A percentile compares a stretch with the other conserved stretches of the same genome.
Evolutionary conservation across 495 filamentous ascomycete genomes (phyloP).

Genomic region (Ramalina intermedia): DNA sequence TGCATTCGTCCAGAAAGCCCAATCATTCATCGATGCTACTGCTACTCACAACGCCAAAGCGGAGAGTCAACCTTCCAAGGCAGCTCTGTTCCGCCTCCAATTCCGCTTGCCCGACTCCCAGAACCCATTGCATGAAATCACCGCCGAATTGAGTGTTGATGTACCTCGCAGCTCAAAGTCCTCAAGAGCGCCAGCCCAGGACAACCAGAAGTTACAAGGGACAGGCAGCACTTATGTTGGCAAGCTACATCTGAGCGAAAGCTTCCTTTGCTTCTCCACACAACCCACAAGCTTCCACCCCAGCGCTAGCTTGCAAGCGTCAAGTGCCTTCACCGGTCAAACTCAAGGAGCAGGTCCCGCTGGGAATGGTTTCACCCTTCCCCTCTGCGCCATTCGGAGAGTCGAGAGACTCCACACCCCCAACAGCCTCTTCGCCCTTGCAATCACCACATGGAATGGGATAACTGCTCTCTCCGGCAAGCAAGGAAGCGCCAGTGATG

Average conservation of each 20-base stretch:
- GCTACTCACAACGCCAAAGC: slow-evolving; percentile 40
- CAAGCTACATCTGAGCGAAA: slow-evolving; percentile 82
- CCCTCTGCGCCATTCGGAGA: slow-evolving; percentile 75
- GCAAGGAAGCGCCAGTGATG: slow-evolving; percentile 40
- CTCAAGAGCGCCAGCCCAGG: slow-evolving; percentile 28
- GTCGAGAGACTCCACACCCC: slow-evolving; percentile 87
- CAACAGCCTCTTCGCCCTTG: slow-evolving; percentile 79
- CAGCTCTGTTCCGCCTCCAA: slow-evolving; percentile 84
- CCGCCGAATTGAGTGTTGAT: slow-evolving; percentile 80
- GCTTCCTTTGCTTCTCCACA: slow-evolving; percentile 90
- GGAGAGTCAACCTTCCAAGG: slow-evolving; percentile 74
- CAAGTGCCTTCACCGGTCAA: slow-evolving; percentile 69
- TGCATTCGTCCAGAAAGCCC: slow-evolving; percentile 85
- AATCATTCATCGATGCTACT: slow-evolving; percentile 79
- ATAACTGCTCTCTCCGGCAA: slow-evolving; percentile 30
- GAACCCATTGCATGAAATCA: slow-evolving; percentile 85
- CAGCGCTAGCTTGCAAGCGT: slow-evolving; percentile 57
- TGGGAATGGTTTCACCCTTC: slow-evolving; percentile 93
- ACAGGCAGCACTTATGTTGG: slow-evolving; percentile 80
- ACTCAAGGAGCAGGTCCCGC: slow-evolving; percentile 85
- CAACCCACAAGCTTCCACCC: slow-evolving; percentile 76
- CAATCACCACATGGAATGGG: slow-evolving; percentile 94
- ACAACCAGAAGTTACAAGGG: slow-evolving; percentile 44
- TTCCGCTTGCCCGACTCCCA: slow-evolving; percentile 90
- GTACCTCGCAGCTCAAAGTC: slow-evolving; percentile 34